Conservation (phyloP, 768 basidiomycete genomes). For the Termitomyces sp. region DNA sequence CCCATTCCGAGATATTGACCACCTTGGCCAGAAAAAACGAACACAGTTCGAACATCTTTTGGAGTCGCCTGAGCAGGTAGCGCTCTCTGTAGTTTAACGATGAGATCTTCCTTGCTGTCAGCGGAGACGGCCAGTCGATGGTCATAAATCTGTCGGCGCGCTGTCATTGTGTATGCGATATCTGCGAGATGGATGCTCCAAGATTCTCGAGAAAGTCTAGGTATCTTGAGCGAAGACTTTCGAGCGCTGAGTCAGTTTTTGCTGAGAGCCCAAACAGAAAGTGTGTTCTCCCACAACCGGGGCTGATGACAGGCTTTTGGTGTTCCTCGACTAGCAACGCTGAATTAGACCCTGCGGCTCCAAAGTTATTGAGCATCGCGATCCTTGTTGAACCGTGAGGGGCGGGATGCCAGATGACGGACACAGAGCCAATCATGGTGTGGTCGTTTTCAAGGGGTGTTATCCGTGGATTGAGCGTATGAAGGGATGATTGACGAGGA, state of each 20-base stretch:
- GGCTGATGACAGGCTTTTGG: neutral
- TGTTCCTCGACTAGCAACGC: constrained; percentile 60
- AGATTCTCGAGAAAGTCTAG: constrained; percentile 42
- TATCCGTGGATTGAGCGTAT: constrained; percentile 56
- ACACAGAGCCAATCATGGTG: constrained; percentile 41
- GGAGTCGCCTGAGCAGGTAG: constrained; percentile 27
- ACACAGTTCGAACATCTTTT: constrained; percentile 38
- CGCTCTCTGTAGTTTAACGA: constrained; percentile 38
- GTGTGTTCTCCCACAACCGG: constrained; percentile 12
- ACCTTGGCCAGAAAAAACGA: constrained; percentile 77
- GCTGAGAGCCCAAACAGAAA: constrained; percentile 63
- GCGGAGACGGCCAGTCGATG: constrained; percentile 53
- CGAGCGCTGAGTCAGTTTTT: constrained; percentile 45
- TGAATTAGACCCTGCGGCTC: constrained; percentile 70
- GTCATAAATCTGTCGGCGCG: constrained; percentile 55
- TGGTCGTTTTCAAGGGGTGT: constrained; percentile 42
- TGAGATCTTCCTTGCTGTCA: constrained; percentile 39
- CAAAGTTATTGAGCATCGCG: constrained; percentile 72
- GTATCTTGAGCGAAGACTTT: constrained; percentile 44
- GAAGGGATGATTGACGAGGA: constrained; percentile 58
- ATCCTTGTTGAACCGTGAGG: constrained; percentile 35
- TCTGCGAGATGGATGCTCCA: constrained; percentile 34
- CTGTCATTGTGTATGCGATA: constrained; percentile 66
- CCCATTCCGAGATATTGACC: constrained; percentile 69
- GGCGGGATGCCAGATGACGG: constrained; percentile 39